Evolutionary conservation across 1,139 yeast genomes (phyloP), one percentile per base, ranked within the genome.

Genomic region (Diutina mesorugosa): DNA sequence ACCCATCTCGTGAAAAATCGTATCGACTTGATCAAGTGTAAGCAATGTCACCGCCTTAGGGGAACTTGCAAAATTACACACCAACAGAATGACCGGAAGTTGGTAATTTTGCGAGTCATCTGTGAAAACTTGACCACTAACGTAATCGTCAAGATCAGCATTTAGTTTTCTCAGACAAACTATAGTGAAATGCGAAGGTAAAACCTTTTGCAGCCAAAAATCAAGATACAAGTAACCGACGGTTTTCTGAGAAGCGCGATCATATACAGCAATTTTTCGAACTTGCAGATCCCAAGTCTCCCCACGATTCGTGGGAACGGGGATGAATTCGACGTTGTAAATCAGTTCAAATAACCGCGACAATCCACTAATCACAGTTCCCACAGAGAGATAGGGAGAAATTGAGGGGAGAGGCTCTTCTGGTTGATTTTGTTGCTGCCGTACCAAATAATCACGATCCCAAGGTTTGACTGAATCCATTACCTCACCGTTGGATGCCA

Each of bases 1-100:
- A 0, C 99, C 99, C 96, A 93, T 90, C 69, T 93, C 99, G 69
- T 93, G 99, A 72, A 95, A 93, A 45, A 93, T 72, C 0, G 99
- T 93, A 65, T 91, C 96, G 5, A 93, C 91, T 65, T 95, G 98
- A 58, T 79, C 82, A 59, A 89, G 76, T 8, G 85, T 76, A 50
- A 93, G 71, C 30, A 89, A 72, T 0, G 79, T 72, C 7, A 79
- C 77, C 32, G 63, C 60, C 21, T 60, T 60, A 28, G 60, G 59
- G 5, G 54, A 56, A 18, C 47, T 28, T n/a, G 74, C 73, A 68
- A 93, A 93, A 66, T 90, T 91, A 66, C 98, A 93, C 35, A 90
- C 89, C 41, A 93, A 73, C 1, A 96, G 88, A 57, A 93, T 88
- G 10, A 93, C 90, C 0, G 99, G 99, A 47, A 91, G 70, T 68